These are phyloP conservation scores for Boletus coccyginus DNA, from an alignment of 768 basidiomycete genomes.

Conservation along the genomic window DNA sequence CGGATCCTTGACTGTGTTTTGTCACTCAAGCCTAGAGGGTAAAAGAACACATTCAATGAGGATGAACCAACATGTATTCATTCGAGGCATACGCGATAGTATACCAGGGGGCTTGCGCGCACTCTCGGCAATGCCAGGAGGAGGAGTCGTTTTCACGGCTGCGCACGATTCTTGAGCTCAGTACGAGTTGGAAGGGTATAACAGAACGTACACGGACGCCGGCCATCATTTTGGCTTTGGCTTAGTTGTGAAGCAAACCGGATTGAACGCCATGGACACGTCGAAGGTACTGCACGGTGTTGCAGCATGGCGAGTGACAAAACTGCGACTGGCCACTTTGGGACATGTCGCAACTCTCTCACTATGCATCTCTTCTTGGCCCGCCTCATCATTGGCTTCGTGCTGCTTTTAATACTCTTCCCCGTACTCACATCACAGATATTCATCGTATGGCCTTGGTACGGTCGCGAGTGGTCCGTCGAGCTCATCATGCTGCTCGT, in stretches of 20 bases:
- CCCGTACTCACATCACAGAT: slow-evolving; percentile 88
- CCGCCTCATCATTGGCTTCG: slow-evolving; percentile 62
- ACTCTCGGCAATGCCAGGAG: not conserved
- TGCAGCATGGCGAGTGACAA: slow-evolving; percentile 18
- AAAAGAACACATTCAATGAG: not conserved
- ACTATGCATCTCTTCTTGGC: slow-evolving; percentile 50
- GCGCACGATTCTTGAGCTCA: slow-evolving; percentile 2
- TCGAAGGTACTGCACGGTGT: slow-evolving; percentile 4
- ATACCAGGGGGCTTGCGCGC: slow-evolving; percentile 2
- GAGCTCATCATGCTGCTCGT: slow-evolving; percentile 73
- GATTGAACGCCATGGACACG: slow-evolving; percentile 4
- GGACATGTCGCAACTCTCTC: slow-evolving; percentile 9
- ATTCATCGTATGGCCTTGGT: slow-evolving; percentile 93
- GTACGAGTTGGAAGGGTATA: not conserved
- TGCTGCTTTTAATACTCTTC: slow-evolving; percentile 75
- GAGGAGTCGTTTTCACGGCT: not conserved
- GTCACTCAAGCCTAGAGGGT: slow-evolving; percentile 19
- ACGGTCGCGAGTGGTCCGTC: slow-evolving; percentile 68
- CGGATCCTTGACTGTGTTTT: not conserved
- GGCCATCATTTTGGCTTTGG: not conserved
- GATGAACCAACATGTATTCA: not conserved
- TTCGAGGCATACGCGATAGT: slow-evolving; percentile 23
- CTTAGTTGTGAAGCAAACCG: slow-evolving; percentile 8
- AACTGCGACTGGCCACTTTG: not conserved
- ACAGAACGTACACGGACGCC: not conserved